These are phyloP conservation scores for Fraxinus excelsior DNA, from an alignment of 257 asterid genomes.

Conservation along the genomic window DNA sequence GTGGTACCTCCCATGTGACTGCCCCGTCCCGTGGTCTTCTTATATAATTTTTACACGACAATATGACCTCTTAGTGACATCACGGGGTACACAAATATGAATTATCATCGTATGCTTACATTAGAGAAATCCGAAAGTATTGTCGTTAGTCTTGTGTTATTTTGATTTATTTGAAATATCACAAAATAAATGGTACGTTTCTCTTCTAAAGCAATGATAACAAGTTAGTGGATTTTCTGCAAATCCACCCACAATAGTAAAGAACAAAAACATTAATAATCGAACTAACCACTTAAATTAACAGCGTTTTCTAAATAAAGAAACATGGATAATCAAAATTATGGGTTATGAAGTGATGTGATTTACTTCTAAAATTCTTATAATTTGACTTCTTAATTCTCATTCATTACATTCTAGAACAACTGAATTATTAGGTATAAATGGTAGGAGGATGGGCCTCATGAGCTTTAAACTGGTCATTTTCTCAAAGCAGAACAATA, in stretches of 20 bases:
- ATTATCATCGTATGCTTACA: no score
- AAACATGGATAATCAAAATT: constrained; percentile 11
- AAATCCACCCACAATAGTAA: no score
- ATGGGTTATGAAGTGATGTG: not conserved
- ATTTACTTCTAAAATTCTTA: not conserved
- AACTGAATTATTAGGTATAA: not conserved
- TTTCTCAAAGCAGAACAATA: not conserved
- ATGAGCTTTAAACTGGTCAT: no score
- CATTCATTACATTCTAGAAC: not conserved
- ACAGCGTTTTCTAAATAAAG: not conserved
- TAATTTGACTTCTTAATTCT: not conserved
- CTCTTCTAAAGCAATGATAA: no score
- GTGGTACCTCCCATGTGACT: not conserved
- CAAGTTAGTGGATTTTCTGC: no score
- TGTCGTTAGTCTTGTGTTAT: no score
- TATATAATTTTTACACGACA: not conserved
- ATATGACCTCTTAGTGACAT: constrained; percentile 26
- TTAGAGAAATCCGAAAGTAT: no score
- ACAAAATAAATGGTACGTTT: no score
- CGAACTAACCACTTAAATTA: not conserved
- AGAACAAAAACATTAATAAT: no score
- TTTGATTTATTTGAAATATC: no score
- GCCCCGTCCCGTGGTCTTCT: not conserved
- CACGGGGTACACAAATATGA: not conserved
- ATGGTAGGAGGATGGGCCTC: not conserved